Percentiles rank a stretch among this genome's conserved stretches.
Conservation (phyloP, 805 yeast genomes). For the Soucietia sequanensis region DNA sequence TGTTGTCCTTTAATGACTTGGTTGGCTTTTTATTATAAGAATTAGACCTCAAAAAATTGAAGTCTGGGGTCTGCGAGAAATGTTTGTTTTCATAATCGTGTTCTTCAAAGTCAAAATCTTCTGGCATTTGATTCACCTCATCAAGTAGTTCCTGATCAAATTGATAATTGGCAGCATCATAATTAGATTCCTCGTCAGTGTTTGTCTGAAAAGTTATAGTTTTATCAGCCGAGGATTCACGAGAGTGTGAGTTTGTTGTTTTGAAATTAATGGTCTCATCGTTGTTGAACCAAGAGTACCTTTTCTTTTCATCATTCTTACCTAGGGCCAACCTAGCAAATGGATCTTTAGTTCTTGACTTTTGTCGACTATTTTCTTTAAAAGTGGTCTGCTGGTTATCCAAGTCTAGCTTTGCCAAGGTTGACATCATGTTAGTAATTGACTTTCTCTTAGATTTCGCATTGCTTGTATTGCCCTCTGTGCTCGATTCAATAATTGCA, state of each 20-base stretch:
- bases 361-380: not conserved
- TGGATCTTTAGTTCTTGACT: constrained; percentile 7
- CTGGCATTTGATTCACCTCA: constrained; percentile 36
- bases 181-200: constrained; percentile 1
- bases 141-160: constrained; percentile 32
- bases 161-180: constrained; percentile 7
- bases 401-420: constrained; percentile 18
- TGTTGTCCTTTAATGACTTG: constrained; percentile 22
- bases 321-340: not conserved
- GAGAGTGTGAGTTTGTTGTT: not conserved
- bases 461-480: constrained; percentile 7
- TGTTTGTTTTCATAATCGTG: constrained; percentile 11
- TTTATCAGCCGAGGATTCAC: not conserved
- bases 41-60: constrained; percentile 30
- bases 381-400: constrained; percentile 1
- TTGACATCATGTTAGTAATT: constrained; percentile 31
- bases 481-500: constrained; percentile 12
- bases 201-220: not conserved
- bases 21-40: constrained; percentile 39
- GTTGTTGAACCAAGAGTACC: constrained; percentile 31
- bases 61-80: constrained; percentile 1
- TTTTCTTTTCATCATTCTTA: constrained; percentile 4
- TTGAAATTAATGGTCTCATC: constrained; percentile 21
- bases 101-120: constrained; percentile 39
- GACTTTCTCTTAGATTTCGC: constrained; percentile 24